phyloP scores from a whole-genome alignment of 306 rosid genomes.

The Amphicarpaea edgeworthii region DNA sequence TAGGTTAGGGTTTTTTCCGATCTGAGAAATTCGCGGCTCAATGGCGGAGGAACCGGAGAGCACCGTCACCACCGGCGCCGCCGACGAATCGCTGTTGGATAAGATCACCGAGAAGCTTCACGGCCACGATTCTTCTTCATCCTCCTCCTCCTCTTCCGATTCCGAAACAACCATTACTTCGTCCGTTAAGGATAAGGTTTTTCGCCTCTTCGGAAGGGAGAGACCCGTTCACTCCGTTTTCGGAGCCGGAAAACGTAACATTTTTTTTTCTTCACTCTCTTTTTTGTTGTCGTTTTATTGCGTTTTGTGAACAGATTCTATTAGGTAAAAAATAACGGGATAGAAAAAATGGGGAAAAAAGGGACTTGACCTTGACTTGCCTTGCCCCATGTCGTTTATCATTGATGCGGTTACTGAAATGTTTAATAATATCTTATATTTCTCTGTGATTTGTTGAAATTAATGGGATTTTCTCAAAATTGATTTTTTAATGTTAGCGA shows the following conservation, averaged over 20 bases:
- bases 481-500: background rate
- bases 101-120: constrained; percentile 67
- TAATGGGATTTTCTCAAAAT: background rate
- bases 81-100: constrained; percentile 52
- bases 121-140: constrained; percentile 40
- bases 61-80: constrained; percentile 24
- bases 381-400: background rate
- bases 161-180: constrained; percentile 51
- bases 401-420: background rate
- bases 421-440: background rate
- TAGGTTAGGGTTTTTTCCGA: constrained; percentile 33
- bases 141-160: constrained; percentile 35
- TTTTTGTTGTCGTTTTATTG: background rate
- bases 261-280: background rate
- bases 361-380: background rate
- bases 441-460: background rate
- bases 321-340: no score
- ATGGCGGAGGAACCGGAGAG: constrained; percentile 44
- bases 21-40: background rate
- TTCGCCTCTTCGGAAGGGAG: constrained; percentile 75
- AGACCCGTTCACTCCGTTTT: constrained; percentile 67
- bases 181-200: constrained; percentile 54
- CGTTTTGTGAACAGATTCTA: background rate
- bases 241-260: constrained; percentile 78
- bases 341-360: background rate